Evolutionary conservation across 148 eudicot genomes (phyloP).

Genomic region (Camellia granthamiana): DNA sequence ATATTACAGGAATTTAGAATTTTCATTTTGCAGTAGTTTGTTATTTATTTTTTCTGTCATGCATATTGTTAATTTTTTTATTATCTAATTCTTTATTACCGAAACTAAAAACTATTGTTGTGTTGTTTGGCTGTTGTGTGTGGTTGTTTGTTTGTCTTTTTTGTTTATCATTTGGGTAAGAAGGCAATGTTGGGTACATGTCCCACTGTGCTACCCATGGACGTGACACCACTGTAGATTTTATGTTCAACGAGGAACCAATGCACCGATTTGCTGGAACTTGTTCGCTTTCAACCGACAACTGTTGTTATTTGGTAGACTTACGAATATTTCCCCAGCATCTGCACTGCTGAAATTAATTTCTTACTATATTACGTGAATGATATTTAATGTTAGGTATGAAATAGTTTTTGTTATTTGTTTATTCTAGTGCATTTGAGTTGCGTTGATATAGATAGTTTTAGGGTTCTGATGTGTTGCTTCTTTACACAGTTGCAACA

Average conservation of each 20-base stretch:
- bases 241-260: constrained; percentile 52
- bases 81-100: constrained; percentile 28
- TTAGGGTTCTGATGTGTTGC: constrained; percentile 24
- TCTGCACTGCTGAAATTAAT: constrained; percentile 71
- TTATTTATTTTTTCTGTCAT: background rate
- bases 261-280: constrained; percentile 64
- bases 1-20: background rate
- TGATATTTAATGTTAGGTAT: constrained; percentile 58
- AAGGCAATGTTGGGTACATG: constrained; percentile 66
- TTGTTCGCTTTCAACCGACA: constrained; percentile 54
- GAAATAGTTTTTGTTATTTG: constrained; percentile 41
- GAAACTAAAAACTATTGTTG: constrained; percentile 67
- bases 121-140: constrained; percentile 93
- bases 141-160: constrained; percentile 68
- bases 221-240: constrained; percentile 52
- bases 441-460: constrained; percentile 16
- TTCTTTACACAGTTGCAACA: constrained; percentile 19
- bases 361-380: constrained; percentile 58
- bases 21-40: background rate
- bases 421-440: constrained; percentile 24
- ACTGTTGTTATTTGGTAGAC: constrained; percentile 71
- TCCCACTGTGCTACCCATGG: constrained; percentile 66
- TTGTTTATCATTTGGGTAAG: constrained; percentile 58
- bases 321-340: constrained; percentile 54
- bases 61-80: constrained; percentile 16